Percentiles rank a stretch among this genome's conserved stretches.
These are phyloP conservation scores for Candida sanyiensis DNA, from an alignment of 805 yeast genomes.

Conservation along the genomic window DNA sequence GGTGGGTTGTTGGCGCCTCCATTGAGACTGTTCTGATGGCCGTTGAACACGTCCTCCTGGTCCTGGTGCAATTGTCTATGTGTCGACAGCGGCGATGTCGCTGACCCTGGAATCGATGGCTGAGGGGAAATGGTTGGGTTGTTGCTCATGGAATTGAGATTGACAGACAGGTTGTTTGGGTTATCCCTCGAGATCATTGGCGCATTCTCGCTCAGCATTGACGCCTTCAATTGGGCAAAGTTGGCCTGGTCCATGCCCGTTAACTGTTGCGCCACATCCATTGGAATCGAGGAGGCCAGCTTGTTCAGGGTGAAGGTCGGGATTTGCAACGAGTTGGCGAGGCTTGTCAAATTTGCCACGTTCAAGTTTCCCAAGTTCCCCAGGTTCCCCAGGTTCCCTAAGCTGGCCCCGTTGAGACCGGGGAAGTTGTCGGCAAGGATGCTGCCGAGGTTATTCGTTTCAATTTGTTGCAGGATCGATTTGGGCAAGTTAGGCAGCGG, in stretches of 20 bases:
- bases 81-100: conserved; percentile 21
- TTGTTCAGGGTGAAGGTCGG: conserved; percentile 11
- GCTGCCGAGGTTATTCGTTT: background rate
- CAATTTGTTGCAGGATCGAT: conserved; percentile 7
- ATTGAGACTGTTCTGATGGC: conserved; percentile 1
- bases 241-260: conserved; percentile 16
- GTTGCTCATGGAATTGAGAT: conserved; percentile 21
- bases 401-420: background rate
- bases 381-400: no score
- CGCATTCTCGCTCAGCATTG: conserved; percentile 12
- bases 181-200: conserved; percentile 9
- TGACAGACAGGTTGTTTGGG: conserved; percentile 17
- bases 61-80: conserved; percentile 11
- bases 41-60: conserved; percentile 2
- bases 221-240: conserved; percentile 11
- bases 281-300: conserved; percentile 7
- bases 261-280: conserved; percentile 8
- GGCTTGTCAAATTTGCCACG: no score
- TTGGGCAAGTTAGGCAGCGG: background rate
- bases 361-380: conserved; percentile 6
- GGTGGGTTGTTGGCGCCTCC: background rate
- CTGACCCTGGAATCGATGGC: conserved; percentile 26
- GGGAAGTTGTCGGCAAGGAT: conserved; percentile 1
- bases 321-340: conserved; percentile 5
- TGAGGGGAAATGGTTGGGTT: conserved; percentile 29